phyloP scores from a whole-genome alignment of 208 protist genomes.

The Phytomonas francai region DNA sequence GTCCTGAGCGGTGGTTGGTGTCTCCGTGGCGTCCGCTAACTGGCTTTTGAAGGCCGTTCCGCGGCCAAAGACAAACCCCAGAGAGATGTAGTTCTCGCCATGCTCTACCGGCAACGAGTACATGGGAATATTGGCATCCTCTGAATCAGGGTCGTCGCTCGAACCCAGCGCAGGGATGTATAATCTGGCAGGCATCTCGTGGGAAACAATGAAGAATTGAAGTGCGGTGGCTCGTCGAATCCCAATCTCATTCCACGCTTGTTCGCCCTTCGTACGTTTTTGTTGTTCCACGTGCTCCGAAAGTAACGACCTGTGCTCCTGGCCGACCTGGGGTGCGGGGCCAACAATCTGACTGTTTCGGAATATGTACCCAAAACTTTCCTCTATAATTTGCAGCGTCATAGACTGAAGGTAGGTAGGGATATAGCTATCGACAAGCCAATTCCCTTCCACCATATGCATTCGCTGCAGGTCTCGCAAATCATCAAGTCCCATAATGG shows the following conservation, averaged over 20 bases:
- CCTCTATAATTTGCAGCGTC: constrained; percentile 35
- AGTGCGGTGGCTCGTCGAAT: constrained; percentile 76
- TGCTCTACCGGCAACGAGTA: constrained; percentile 78
- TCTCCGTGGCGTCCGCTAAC: constrained; percentile 10
- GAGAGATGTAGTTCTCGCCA: constrained; percentile 57
- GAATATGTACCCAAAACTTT: constrained; percentile 59
- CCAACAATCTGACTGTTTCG: constrained; percentile 60
- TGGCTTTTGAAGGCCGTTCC: constrained; percentile 53
- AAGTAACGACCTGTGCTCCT: constrained; percentile 20
- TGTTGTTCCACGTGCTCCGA: constrained; percentile 12
- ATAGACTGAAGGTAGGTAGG: constrained; percentile 51
- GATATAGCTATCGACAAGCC: constrained; percentile 61
- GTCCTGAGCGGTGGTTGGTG: background rate
- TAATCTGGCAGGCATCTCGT: constrained; percentile 25
- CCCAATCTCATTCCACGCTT: constrained; percentile 58
- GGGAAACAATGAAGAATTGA: constrained; percentile 57
- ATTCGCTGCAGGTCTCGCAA: constrained; percentile 83
- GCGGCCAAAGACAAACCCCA: constrained; percentile 81
- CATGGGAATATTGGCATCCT: constrained; percentile 25
- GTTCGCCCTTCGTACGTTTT: constrained; percentile 10
- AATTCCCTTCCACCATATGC: constrained; percentile 40
- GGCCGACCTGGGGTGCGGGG: constrained; percentile 14
- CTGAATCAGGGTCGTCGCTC: background rate
- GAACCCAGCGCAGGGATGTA: constrained; percentile 33
- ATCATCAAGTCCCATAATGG: constrained; percentile 79